These are phyloP conservation scores for Talaromyces sp. DNA, from an alignment of 2,329 filamentous ascomycete genomes.

Conservation along the genomic window DNA sequence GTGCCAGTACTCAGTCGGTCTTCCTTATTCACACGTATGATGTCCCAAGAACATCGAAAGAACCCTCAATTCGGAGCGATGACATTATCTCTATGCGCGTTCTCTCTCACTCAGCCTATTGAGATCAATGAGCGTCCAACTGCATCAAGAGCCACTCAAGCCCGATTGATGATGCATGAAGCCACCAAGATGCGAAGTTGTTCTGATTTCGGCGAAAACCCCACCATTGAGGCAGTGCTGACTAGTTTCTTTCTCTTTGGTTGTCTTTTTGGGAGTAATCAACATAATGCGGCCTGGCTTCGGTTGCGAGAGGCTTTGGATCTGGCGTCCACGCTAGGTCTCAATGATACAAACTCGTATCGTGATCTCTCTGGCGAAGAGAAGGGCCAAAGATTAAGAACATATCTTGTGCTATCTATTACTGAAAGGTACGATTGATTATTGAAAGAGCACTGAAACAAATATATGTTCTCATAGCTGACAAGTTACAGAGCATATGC, in stretches of 20 bases:
- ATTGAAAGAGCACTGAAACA: background rate
- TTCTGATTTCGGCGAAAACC: slow-evolving; percentile 45
- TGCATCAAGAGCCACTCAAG: slow-evolving; percentile 40
- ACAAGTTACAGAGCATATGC: slow-evolving; percentile 42
- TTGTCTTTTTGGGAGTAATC: slow-evolving; percentile 69
- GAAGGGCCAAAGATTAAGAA: slow-evolving; percentile 43
- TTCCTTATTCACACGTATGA: slow-evolving; percentile 45
- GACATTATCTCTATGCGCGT: slow-evolving; percentile 47
- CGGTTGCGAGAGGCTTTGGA: slow-evolving; percentile 69
- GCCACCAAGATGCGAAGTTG: slow-evolving; percentile 48
- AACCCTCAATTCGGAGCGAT: slow-evolving; percentile 49
- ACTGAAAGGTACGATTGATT: slow-evolving; percentile 32
- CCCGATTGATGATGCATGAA: slow-evolving; percentile 47
- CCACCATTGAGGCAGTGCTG: slow-evolving; percentile 50
- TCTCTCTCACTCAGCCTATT: slow-evolving; percentile 49
- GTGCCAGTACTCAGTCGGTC: slow-evolving; percentile 46
- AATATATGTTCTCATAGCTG: slow-evolving; percentile 1
- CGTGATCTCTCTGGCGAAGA: slow-evolving; percentile 38
- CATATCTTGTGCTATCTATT: slow-evolving; percentile 41
- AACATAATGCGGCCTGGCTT: slow-evolving; percentile 78
- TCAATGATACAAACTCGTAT: slow-evolving; percentile 46
- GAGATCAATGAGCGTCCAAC: slow-evolving; percentile 46
- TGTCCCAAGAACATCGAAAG: slow-evolving; percentile 46
- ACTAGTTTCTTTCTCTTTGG: slow-evolving; percentile 79
- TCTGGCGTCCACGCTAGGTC: slow-evolving; percentile 43